phyloP scores from a whole-genome alignment of 805 yeast species.

The Myxozyma geophila region DNA sequence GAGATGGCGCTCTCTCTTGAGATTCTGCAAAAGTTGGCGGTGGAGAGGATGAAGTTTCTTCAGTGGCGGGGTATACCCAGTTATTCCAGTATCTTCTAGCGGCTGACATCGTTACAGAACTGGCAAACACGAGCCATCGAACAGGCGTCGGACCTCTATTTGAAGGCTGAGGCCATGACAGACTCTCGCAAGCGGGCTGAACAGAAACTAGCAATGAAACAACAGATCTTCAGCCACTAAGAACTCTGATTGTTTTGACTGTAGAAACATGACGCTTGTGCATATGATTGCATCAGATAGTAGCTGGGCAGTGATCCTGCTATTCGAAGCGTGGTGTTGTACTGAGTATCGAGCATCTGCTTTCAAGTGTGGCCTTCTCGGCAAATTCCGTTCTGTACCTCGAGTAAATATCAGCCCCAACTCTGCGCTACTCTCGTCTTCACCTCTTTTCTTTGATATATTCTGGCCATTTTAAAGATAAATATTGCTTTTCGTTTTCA shows the following conservation, averaged over 20 bases:
- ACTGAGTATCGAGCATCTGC: background rate
- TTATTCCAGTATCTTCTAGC: slow-evolving; percentile 16
- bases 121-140: background rate
- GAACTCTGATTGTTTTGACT: background rate
- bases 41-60: background rate
- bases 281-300: background rate
- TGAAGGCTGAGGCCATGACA: background rate
- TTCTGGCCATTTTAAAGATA: no score
- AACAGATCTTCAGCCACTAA: slow-evolving; percentile 1
- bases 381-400: background rate
- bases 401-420: background rate
- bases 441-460: background rate
- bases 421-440: background rate
- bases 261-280: no score
- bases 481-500: no score
- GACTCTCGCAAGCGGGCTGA: background rate
- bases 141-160: background rate
- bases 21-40: slow-evolving; percentile 18
- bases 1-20: background rate
- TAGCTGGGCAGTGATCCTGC: background rate
- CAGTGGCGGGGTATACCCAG: slow-evolving; percentile 8
- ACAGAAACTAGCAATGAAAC: slow-evolving; percentile 2
- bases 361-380: background rate
- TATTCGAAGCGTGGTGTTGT: background rate
- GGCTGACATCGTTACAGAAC: background rate